Base-by-base conservation (phyloP, 2,329 filamentous ascomycete genomes). In the Fusarium bactridioides region DNA sequence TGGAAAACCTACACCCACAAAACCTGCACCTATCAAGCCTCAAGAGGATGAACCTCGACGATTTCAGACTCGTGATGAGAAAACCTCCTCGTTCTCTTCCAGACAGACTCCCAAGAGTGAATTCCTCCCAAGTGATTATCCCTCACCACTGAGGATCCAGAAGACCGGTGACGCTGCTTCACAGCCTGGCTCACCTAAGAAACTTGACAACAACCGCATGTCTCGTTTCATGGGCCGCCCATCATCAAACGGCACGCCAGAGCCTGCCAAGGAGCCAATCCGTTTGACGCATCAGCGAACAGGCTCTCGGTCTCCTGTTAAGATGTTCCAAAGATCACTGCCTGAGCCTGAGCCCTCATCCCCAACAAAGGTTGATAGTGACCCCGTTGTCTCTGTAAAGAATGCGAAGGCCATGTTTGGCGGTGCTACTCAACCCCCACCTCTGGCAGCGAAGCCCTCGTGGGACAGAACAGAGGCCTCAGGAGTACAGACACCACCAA, bases 201-300 rank as follows among this genome's bases (percentile, higher is more conserved):
- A 91, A 74, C 80, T 91, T 25, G 85, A 90, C 73, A 79, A 86
- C 78, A 91, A 88, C 78, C 84, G 88, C 60, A 86, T 90, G 80
- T 91, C 89, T 4, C 84, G 80, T 61, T 91, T 91, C 72, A 72
- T 90, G 19, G 86, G 87, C 63, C 85, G 86, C 45, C 74, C 81
- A 27, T 75, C 67, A n/a, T 53, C 72, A 4, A 61, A 64, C 31
- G 64, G 62, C 29, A 76, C 48, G 50, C 77, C 56, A 11, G 79
- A 80, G n/a, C 41, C 73, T 37, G 31, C 50, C 4, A 78, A 71
- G 53, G 78, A 80, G 44, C 76, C 78, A 13, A 60, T 61, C 21
- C 76, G 67, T 25, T 64, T 80, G 18, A 75, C 70, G 2, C 79
- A 81, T 63, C 79, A 81, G 56, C 78, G 80, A 25, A 81, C 81